phyloP scores from a whole-genome alignment of 208 protist genomes.

The Endotrypanum monterogeii region DNA sequence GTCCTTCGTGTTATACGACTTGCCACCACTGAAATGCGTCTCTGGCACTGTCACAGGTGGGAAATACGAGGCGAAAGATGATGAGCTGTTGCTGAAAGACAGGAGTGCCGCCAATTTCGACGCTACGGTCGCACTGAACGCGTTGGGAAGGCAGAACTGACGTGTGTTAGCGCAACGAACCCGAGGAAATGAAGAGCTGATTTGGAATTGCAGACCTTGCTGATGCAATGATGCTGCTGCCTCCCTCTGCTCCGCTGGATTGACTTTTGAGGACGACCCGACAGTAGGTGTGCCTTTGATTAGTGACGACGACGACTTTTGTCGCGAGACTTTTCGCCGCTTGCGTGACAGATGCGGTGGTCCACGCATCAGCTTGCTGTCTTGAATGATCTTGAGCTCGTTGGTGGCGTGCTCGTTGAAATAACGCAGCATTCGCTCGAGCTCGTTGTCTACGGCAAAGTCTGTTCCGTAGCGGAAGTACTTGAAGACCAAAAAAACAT shows the following conservation, averaged over 20 bases:
- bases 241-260: not conserved
- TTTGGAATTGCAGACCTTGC: constrained; percentile 35
- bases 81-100: constrained; percentile 21
- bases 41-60: not conserved
- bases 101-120: constrained; percentile 17
- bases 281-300: not conserved
- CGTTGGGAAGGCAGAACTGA: constrained; percentile 50
- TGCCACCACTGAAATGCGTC: not conserved
- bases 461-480: constrained; percentile 88
- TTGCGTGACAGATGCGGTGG: constrained; percentile 64
- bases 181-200: constrained; percentile 49
- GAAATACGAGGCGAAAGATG: constrained; percentile 31
- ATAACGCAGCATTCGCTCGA: constrained; percentile 88
- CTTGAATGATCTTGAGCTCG: constrained; percentile 88
- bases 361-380: constrained; percentile 89
- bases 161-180: constrained; percentile 52
- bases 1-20: constrained; percentile 47
- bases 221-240: constrained; percentile 6
- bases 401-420: constrained; percentile 91
- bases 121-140: not conserved
- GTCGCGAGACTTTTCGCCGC: constrained; percentile 5
- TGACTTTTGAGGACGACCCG: not conserved
- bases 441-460: constrained; percentile 88
- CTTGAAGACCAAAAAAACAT: constrained; percentile 86
- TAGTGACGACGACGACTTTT: not conserved